Base-by-base conservation (phyloP, 1,284 basidiomycete species). In the Papiliotrema nemorosa region DNA sequence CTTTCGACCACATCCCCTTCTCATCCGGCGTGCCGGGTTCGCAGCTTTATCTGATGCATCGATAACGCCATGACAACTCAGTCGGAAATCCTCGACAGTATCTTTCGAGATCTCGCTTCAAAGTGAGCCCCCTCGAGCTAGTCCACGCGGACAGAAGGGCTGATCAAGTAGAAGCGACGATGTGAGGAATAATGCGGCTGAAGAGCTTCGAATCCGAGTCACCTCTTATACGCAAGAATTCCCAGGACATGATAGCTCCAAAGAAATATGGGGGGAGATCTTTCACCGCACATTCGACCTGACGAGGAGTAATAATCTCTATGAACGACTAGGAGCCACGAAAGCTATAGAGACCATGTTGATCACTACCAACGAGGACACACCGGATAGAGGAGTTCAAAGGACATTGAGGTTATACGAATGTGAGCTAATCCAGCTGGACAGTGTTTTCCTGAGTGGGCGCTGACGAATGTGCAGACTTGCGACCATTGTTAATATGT, bases 241-340 rank as follows among this genome's bases (percentile, higher is more conserved):
- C 44, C 66, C 72, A 3, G 67, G 66, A 25, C 72, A 74, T 39
- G 74, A 75, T 57, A 59, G 64, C 5, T 53, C 57, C 41, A 73
- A 73, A 47, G 67, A 61, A 21, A 62, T 72, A 12, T 74, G 69
- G 68, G 75, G 72, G 52, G 77, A 78, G 50, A 68, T 78, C 21
- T 78, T 76, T 52, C 73, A 74, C 40, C 62, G 74, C 50, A 78
- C 77, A 51, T 78, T 78, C 36, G 77, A 78, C 54, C 70, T 78
- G 47, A 75, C 77, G 3, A 74, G 77, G 58, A 76, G 73, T 46
- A 75, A 75, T 46, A 69, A 71, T 54, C 59, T 67, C 16, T 67
- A 72, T 55, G 77, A 78, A 53, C 68, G 77, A 54, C 62, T 78
- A 12, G 78, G 78, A 41, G 76, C 76, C 21, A 75, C 76, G 42